Base-by-base conservation (phyloP, 208 protist species). In the Acanthamoeba castellanii region DNA sequence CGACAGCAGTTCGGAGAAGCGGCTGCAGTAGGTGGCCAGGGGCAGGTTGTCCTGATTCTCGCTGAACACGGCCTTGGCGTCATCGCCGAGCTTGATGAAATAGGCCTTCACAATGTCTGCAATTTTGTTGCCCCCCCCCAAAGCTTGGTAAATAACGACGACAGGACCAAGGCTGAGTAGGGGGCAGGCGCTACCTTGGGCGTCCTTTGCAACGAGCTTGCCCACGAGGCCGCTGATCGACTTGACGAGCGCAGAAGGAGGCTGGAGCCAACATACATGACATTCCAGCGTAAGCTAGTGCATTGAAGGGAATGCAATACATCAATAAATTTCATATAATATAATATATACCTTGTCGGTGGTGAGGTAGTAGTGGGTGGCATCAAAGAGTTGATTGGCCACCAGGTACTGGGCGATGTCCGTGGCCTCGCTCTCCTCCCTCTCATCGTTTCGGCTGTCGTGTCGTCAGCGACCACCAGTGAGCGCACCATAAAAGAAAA, bases 351-450 rank as follows among this genome's bases (percentile, higher is more conserved):
- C 87, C 87, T 92, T 92, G 8, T 92, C 87, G 20, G 57, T 47
- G 22, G 57, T 70, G 61, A 92, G 87, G 66, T 76, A 92, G 66
- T 92, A 76, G 37, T 59, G 61, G 2, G 87, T 92, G 47, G 87
- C 66, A 4, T 92, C 87, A 52, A 92, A 92, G 66, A 92, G 87
- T 57, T n/a, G 57, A 27, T 74, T 52, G 45, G 57, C 37, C 11
- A 92, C 57, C 37, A 92, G 66, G 64, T 76, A 92, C 1, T 52
- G 25, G 4, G 87, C 22, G 11, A 92, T 27, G 22, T 27, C 37
- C 42, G 66, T 32, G n/a, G 57, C 82, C 45, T 61, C 84, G 50
- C 74, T 34, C 30, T 88, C 30, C 5, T 13, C 13, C 25, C 76
- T 9, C 42, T 88, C 52, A 13, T 88, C 81, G 14, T 37, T 57